These are phyloP conservation scores for Vitrella brassicaformis DNA, from an alignment of 73 alveolate genomes.

Conservation along the genomic window DNA sequence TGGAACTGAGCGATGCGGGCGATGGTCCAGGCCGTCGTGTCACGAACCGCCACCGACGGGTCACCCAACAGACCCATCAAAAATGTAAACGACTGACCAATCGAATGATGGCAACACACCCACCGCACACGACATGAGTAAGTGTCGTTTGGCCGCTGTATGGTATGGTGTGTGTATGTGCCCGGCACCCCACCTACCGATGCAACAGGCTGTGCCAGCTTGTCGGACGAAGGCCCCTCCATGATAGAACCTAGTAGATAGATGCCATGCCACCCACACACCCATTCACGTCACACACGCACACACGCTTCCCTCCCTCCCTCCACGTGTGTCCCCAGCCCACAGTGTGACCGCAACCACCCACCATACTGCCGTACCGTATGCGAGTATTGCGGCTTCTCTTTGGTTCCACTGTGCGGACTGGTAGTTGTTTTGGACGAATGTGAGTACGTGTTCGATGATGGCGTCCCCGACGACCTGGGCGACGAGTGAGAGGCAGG, in stretches of 20 bases:
- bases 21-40: neutral
- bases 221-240: constrained; percentile 34
- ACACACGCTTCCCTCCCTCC: no score
- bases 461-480: constrained; percentile 28
- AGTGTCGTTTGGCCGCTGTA: no score
- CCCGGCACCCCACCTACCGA: no score
- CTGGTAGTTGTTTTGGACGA: constrained; percentile 27
- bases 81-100: neutral
- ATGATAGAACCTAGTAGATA: constrained; percentile 44
- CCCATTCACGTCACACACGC: no score
- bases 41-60: neutral
- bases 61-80: neutral
- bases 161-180: no score
- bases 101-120: no score
- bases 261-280: no score
- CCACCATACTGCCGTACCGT: neutral
- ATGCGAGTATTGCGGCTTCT: constrained; percentile 42
- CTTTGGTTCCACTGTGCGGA: constrained; percentile 35
- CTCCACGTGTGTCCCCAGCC: no score
- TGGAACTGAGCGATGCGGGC: neutral
- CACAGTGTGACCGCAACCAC: no score
- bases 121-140: no score
- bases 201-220: neutral
- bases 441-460: constrained; percentile 31
- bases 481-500: constrained; percentile 40